A percentile compares a stretch with the other conserved stretches of the same genome.
Evolutionary conservation across 148 eudicot species (phyloP).

Genomic region (Talinum fruticosum): DNA sequence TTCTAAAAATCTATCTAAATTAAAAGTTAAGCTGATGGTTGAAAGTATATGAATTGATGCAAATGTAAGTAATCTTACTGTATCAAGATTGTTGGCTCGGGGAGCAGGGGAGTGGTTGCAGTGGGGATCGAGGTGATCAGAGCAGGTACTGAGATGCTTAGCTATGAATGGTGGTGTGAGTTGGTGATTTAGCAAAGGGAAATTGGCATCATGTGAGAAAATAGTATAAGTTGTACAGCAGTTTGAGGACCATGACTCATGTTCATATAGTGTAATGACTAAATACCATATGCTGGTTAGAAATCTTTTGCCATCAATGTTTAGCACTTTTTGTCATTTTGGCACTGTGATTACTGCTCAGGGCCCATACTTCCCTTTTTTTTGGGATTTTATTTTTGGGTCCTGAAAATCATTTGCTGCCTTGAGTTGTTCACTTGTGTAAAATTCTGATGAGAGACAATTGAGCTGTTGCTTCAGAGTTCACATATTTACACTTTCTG

Average conservation of each 20-base stretch:
- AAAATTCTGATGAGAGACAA: neutral
- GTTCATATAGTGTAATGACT: neutral
- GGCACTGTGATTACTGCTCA: neutral
- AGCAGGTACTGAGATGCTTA: slow-evolving; percentile 8
- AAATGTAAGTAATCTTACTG: neutral
- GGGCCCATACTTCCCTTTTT: neutral
- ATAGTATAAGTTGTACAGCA: neutral
- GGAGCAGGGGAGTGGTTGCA: neutral
- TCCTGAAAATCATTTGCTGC: too few species aligned
- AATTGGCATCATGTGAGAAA: slow-evolving; percentile 10
- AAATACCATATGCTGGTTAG: neutral
- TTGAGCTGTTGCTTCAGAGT: neutral
- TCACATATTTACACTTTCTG: too few species aligned
- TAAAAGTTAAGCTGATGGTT: too few species aligned
- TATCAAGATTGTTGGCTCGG: too few species aligned
- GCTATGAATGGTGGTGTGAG: slow-evolving; percentile 15
- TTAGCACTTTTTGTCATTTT: slow-evolving; percentile 2
- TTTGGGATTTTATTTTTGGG: too few species aligned
- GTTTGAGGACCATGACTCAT: neutral
- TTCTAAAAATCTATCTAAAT: too few species aligned
- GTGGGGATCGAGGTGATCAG: slow-evolving; percentile 12
- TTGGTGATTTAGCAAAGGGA: neutral
- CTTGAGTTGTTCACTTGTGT: neutral
- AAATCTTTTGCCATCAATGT: neutral
- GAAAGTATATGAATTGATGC: too few species aligned